These are phyloP conservation scores for Candida oleophila DNA, from an alignment of 805 yeast genomes.

Conservation along the genomic window DNA sequence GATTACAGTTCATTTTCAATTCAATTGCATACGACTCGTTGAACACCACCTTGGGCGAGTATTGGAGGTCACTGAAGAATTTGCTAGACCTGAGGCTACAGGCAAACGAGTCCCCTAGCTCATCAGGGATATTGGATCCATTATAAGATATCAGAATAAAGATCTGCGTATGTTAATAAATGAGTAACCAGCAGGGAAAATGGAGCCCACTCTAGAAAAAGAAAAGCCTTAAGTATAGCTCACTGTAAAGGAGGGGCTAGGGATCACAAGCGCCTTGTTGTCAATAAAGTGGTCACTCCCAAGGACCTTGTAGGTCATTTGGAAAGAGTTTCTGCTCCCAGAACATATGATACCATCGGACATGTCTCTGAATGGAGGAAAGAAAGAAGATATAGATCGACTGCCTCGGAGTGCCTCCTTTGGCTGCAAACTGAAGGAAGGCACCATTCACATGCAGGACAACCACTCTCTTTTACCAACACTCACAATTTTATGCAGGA, in stretches of 20 bases:
- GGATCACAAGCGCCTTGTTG: slow-evolving; percentile 7
- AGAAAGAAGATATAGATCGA: neutral
- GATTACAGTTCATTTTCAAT: slow-evolving; percentile 9
- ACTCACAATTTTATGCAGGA: no score
- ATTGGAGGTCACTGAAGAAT: neutral
- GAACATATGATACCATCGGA: neutral
- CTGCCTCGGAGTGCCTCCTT: neutral
- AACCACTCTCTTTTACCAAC: no score
- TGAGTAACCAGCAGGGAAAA: no score
- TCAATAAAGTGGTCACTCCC: neutral
- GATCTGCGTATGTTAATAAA: neutral
- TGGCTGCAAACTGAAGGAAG: neutral
- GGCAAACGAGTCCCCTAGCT: neutral
- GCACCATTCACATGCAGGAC: no score
- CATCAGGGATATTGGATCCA: neutral
- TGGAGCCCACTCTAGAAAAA: no score
- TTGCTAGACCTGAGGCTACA: neutral
- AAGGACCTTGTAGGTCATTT: neutral
- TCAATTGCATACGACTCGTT: slow-evolving; percentile 7
- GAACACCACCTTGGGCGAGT: slow-evolving; percentile 6
- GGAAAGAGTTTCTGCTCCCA: neutral
- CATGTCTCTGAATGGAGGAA: neutral
- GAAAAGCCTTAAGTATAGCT: slow-evolving; percentile 3
- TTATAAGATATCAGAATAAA: neutral
- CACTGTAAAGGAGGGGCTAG: slow-evolving; percentile 9